Base-by-base conservation (phyloP, 495 filamentous ascomycete genomes). In the Annulohypoxylon moriforme region DNA sequence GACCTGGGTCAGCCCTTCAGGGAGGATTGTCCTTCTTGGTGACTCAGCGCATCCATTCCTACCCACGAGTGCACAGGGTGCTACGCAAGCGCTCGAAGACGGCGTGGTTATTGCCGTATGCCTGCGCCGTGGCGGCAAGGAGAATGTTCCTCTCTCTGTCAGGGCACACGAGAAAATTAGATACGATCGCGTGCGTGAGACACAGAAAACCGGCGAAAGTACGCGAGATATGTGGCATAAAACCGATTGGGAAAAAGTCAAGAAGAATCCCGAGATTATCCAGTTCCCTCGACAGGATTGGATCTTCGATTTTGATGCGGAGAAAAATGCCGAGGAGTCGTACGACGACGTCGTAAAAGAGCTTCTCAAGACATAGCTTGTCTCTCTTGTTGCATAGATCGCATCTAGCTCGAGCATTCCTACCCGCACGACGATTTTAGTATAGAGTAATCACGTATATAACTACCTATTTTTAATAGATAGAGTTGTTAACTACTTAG, bases 81-180 rank as follows among this genome's bases (percentile, higher is more conserved):
- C 88, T 0, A 89, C 88, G 0, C 88, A 90, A 71, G 89, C 90
- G 0, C 84, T 92, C 75, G 90, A 92, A 69, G 90, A 91, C 60
- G 83, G 82, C 10, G 87, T 89, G 7, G 86, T 84, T 0, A 81
- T 91, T 22, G 88, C 88, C 3, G 83, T 89, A 9, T 88, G 86
- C 55, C 71, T 91, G 56, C 82, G 83, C 40, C 73, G 83, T 5
- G 88, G 81, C 6, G 88, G 88, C 0, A 88, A 88, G 67, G 79
- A 68, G 0, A 83, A 86, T 57, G 74, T 89, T 3, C 78, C 77
- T 0, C 75, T 66, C 4, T 84, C 85, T 0, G 80, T 87, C 14
- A 75, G 79, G 36, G 80, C 82, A 4, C 84, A 87, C 61, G 82
- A 87, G 68, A 83, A 84, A 40, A 81, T 87, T 9, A 72, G 85